Evolutionary conservation across 2,329 filamentous ascomycete genomes (phyloP).

Genomic region (Trichoderma harzianum): DNA sequence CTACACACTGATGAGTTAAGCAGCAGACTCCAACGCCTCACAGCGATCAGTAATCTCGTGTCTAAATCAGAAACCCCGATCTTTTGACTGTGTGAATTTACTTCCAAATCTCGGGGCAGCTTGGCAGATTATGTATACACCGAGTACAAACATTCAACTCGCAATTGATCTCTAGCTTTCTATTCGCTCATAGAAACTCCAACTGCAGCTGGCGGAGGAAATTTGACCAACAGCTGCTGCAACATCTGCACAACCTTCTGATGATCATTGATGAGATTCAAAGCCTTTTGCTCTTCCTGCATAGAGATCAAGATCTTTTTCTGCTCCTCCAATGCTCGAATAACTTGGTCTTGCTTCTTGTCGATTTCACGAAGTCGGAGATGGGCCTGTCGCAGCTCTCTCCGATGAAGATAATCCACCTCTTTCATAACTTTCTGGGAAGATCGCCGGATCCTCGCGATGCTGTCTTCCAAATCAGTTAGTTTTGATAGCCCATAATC

Average conservation of each 20-base stretch:
- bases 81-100: background rate
- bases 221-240: background rate
- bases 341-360: background rate
- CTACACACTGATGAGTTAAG: background rate
- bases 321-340: background rate
- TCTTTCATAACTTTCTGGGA: background rate
- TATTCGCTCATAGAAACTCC: background rate
- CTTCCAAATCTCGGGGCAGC: background rate
- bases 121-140: background rate
- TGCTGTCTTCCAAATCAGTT: background rate
- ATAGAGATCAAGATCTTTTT: background rate
- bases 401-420: background rate
- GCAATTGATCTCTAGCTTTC: background rate
- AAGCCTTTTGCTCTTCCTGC: background rate
- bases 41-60: background rate
- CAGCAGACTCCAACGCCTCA: background rate
- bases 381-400: background rate
- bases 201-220: background rate
- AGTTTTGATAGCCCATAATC: no score
- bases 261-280: background rate
- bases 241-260: background rate
- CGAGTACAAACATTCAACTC: background rate
- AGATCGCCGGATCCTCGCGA: background rate
- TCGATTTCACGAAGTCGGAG: background rate
- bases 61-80: background rate